These are phyloP conservation scores for Ustilago hordei DNA, from an alignment of 1,284 basidiomycete genomes.

Conservation along the genomic window DNA sequence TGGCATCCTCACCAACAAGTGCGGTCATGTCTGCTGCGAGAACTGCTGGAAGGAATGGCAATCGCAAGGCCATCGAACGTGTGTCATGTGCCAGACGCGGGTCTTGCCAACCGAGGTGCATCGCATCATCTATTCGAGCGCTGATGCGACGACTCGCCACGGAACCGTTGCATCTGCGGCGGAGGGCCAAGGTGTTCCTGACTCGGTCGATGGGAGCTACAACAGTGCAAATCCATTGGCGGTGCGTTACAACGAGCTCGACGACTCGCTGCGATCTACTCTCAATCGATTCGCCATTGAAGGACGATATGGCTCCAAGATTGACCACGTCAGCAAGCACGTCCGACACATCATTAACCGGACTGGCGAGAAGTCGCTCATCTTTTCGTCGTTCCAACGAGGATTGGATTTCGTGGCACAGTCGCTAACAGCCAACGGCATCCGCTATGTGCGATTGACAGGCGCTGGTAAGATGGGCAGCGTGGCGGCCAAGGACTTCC, in stretches of 20 bases:
- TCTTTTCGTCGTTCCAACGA: constrained; percentile 65
- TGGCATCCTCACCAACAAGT: constrained; percentile 62
- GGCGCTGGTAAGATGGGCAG: constrained; percentile 44
- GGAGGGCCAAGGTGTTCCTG: neutral
- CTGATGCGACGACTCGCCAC: constrained; percentile 2
- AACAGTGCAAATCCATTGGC: constrained; percentile 9
- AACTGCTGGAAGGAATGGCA: constrained; percentile 66
- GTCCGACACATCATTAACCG: constrained; percentile 44
- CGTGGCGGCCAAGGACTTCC: constrained; percentile 47
- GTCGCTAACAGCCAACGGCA: constrained; percentile 57
- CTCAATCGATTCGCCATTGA: constrained; percentile 39
- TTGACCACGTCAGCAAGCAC: constrained; percentile 62
- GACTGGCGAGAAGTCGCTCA: constrained; percentile 60
- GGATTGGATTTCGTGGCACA: constrained; percentile 63
- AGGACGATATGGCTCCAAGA: constrained; percentile 63
- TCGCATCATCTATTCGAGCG: constrained; percentile 54
- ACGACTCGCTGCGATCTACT: constrained; percentile 23
- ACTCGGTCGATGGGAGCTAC: neutral
- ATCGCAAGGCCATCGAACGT: constrained; percentile 50
- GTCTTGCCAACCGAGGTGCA: constrained; percentile 58
- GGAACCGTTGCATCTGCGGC: constrained; percentile 14
- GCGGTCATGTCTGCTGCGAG: constrained; percentile 64
- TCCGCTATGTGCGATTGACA: constrained; percentile 53
- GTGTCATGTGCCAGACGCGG: constrained; percentile 62
- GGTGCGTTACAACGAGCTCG: constrained; percentile 44